Evolutionary conservation across 352 stramenopile genomes (phyloP).

Genomic region (Thalassiosira livingstoniorum): DNA sequence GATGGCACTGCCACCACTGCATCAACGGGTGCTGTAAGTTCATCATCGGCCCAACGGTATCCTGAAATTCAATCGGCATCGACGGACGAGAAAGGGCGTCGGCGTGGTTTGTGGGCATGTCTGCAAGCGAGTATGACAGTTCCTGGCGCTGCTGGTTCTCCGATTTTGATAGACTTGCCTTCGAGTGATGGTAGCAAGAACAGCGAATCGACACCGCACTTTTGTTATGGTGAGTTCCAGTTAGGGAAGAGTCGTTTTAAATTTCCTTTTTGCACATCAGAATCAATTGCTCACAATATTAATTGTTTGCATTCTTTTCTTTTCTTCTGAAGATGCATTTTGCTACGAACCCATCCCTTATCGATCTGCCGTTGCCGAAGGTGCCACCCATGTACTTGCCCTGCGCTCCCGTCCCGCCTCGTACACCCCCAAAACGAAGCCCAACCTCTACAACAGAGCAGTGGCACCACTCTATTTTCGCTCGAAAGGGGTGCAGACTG

Average conservation of each 20-base stretch:
- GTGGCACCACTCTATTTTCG: slow-evolving; percentile 80
- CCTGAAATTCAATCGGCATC: slow-evolving; percentile 44
- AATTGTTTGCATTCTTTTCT: background rate
- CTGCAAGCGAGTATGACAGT: slow-evolving; percentile 79
- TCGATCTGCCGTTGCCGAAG: slow-evolving; percentile 78
- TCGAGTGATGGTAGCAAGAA: slow-evolving; percentile 32
- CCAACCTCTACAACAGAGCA: slow-evolving; percentile 72
- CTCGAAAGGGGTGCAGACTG: slow-evolving; percentile 63
- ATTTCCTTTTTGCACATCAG: background rate
- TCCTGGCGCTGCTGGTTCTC: slow-evolving; percentile 73
- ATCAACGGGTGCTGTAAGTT: background rate
- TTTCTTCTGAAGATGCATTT: slow-evolving; percentile 48
- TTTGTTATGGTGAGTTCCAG: slow-evolving; percentile 71
- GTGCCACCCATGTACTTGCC: slow-evolving; percentile 78
- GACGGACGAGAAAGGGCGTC: slow-evolving; percentile 39
- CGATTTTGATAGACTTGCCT: slow-evolving; percentile 59
- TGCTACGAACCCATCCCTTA: slow-evolving; percentile 83
- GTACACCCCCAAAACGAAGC: slow-evolving; percentile 68
- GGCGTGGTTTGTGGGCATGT: slow-evolving; percentile 77
- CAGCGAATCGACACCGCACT: slow-evolving; percentile 31
- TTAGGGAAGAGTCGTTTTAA: no score
- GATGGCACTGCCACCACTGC: slow-evolving; percentile 2
- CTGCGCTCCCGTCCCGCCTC: slow-evolving; percentile 67
- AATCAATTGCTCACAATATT: background rate
- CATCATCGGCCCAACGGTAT: slow-evolving; percentile 26